A percentile compares a stretch with the other conserved stretches of the same genome.
Evolutionary conservation across 2,329 filamentous ascomycete species (phyloP).

Genomic region (Massarina eburnea): DNA sequence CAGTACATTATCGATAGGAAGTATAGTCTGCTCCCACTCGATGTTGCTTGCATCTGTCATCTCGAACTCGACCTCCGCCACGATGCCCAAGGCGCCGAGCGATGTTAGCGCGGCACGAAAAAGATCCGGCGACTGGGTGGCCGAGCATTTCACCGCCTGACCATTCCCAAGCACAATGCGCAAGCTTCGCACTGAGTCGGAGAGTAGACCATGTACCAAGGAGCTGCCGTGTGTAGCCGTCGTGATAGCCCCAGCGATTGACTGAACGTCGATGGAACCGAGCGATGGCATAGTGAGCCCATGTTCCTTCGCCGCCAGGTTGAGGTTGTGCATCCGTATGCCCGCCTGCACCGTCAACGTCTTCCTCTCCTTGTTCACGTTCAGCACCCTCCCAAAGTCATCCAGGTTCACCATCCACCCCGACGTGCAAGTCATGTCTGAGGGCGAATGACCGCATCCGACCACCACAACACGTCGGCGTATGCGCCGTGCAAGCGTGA

Average conservation of each 20-base stretch:
- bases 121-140: slow-evolving; percentile 69
- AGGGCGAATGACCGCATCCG: slow-evolving; percentile 92
- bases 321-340: slow-evolving; percentile 76
- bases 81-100: slow-evolving; percentile 85
- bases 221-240: slow-evolving; percentile 94
- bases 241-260: slow-evolving; percentile 85
- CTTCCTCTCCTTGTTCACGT: slow-evolving; percentile 66
- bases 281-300: slow-evolving; percentile 88
- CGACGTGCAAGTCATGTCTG: slow-evolving; percentile 86
- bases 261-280: slow-evolving; percentile 94
- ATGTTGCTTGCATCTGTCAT: slow-evolving; percentile 82
- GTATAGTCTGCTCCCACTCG: slow-evolving; percentile 79
- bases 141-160: slow-evolving; percentile 68
- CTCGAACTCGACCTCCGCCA: slow-evolving; percentile 84
- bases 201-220: slow-evolving; percentile 78
- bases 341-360: slow-evolving; percentile 82
- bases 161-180: slow-evolving; percentile 84
- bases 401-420: slow-evolving; percentile 96
- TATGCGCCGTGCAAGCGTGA: slow-evolving; percentile 78
- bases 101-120: slow-evolving; percentile 88
- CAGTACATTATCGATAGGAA: slow-evolving; percentile 69
- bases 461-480: slow-evolving; percentile 80
- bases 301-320: slow-evolving; percentile 69
- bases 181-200: slow-evolving; percentile 72
- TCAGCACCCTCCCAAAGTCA: slow-evolving; percentile 71